Conservation (phyloP, 169 alveolate genomes). For the Plasmodium vivax region DNA sequence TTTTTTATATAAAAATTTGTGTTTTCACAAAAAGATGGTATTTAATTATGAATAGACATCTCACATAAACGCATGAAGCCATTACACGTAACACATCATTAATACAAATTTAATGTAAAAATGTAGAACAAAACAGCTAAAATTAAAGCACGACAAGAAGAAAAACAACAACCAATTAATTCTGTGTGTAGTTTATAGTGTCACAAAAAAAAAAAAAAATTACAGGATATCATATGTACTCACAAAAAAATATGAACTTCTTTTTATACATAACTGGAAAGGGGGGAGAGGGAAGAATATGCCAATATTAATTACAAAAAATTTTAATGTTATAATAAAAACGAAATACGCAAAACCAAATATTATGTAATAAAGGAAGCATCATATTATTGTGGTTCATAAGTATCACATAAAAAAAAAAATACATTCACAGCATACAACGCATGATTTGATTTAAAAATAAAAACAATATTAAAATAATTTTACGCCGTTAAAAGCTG, state of each 20-base stretch:
- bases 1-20: neutral
- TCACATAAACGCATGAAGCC: neutral
- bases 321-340: neutral
- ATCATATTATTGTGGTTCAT: neutral
- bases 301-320: neutral
- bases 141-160: neutral
- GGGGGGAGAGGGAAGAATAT: neutral
- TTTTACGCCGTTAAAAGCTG: neutral
- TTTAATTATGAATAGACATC: neutral
- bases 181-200: neutral
- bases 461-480: too few relatives aligned
- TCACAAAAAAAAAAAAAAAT: constrained; percentile 1
- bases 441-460: neutral
- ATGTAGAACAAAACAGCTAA: neutral
- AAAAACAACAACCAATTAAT: neutral
- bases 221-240: neutral
- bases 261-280: neutral
- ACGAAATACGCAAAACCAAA: neutral
- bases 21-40: neutral
- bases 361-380: neutral
- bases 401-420: neutral
- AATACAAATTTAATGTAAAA: neutral
- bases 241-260: neutral
- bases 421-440: neutral
- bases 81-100: neutral